A percentile compares a stretch with the other conserved stretches of the same genome.
phyloP scores from a whole-genome alignment of 768 basidiomycete genomes.

The Tricholoma bakamatsutake region DNA sequence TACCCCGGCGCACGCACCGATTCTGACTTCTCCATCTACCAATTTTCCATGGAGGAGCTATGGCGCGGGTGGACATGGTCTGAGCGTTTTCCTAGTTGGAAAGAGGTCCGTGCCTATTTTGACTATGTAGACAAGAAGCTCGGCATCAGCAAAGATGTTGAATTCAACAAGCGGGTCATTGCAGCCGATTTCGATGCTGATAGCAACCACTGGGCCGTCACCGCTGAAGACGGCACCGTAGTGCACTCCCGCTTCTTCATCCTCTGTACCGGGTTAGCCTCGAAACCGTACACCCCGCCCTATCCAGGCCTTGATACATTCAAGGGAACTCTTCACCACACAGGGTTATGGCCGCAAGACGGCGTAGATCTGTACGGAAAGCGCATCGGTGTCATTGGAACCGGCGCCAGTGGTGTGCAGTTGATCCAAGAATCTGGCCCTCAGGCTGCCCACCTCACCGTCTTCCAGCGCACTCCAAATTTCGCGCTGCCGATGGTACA shows the following conservation, averaged over 20 bases:
- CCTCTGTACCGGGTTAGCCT: slow-evolving; percentile 19
- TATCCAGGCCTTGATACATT: slow-evolving; percentile 17
- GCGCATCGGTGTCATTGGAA: slow-evolving; percentile 18
- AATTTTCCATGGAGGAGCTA: slow-evolving; percentile 18
- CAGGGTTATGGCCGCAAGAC: slow-evolving; percentile 16
- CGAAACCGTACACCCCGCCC: slow-evolving; percentile 17
- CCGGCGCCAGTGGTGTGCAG: slow-evolving; percentile 10
- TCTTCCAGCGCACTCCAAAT: slow-evolving; percentile 24
- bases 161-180: slow-evolving; percentile 17
- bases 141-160: slow-evolving; percentile 17
- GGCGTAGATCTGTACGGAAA: slow-evolving; percentile 17
- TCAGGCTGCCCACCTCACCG: slow-evolving; percentile 16
- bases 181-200: slow-evolving; percentile 15
- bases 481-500: slow-evolving; percentile 18
- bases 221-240: slow-evolving; percentile 12
- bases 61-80: slow-evolving; percentile 22
- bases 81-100: slow-evolving; percentile 9
- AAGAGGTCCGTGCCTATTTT: slow-evolving; percentile 20
- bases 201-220: neutral
- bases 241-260: slow-evolving; percentile 16
- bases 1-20: slow-evolving; percentile 10
- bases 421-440: slow-evolving; percentile 19
- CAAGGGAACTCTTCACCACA: slow-evolving; percentile 19
- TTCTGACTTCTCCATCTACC: slow-evolving; percentile 19
- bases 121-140: slow-evolving; percentile 19